These are phyloP conservation scores for Trichoderma sp. DNA, from an alignment of 2,329 filamentous ascomycete species.

Conservation along the genomic window DNA sequence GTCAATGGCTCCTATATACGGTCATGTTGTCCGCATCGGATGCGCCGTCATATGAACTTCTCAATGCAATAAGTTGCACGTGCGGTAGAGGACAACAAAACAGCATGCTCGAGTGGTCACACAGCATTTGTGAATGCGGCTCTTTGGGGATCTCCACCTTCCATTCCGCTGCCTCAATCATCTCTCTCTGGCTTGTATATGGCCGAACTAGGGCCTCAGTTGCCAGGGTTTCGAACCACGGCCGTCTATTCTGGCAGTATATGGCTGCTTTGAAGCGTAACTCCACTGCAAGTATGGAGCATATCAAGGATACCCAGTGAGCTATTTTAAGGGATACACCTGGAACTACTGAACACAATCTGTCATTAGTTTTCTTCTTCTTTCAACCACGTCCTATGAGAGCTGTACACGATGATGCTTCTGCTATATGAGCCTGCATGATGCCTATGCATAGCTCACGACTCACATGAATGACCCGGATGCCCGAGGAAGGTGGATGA, in stretches of 20 bases:
- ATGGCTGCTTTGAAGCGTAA: neutral
- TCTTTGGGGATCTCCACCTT: slow-evolving; percentile 7
- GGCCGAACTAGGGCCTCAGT: neutral
- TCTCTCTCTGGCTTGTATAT: neutral
- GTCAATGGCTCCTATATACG: slow-evolving; percentile 7
- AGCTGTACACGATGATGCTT: slow-evolving; percentile 19
- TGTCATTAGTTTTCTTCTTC: slow-evolving; percentile 12
- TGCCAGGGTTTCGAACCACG: neutral
- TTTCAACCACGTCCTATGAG: slow-evolving; percentile 10
- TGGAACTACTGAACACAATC: neutral
- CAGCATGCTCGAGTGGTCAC: slow-evolving; percentile 20
- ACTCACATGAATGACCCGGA: slow-evolving; percentile 39
- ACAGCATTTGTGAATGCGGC: slow-evolving; percentile 23
- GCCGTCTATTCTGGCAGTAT: neutral
- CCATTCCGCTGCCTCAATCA: neutral
- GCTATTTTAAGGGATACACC: slow-evolving; percentile 11
- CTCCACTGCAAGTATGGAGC: slow-evolving; percentile 8
- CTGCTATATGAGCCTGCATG: slow-evolving; percentile 18
- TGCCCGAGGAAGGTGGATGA: neutral
- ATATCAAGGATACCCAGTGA: neutral
- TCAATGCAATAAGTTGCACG: neutral
- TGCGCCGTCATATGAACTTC: neutral
- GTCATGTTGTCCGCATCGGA: slow-evolving; percentile 13
- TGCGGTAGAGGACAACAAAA: neutral
- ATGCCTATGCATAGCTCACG: slow-evolving; percentile 36